Conservation (phyloP, 345 rosid species). For the Citrus maxima region DNA sequence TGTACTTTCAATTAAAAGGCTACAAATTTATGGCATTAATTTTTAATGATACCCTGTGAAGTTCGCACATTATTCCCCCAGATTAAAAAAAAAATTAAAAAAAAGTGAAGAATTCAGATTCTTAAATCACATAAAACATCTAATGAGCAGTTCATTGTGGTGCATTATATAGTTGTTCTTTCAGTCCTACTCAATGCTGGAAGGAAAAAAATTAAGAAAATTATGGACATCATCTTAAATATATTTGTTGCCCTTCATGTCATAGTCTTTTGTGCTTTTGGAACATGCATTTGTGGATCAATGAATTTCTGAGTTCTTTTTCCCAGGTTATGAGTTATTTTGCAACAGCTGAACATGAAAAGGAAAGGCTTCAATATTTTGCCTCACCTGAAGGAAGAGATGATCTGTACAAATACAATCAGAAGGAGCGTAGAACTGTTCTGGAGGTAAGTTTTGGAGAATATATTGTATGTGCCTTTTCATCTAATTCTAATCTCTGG, state of each 20-base stretch:
- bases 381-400: slow-evolving; percentile 91
- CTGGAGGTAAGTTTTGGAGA: slow-evolving; percentile 58
- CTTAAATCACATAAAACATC: neutral
- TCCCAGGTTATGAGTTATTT: slow-evolving; percentile 82
- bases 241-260: neutral
- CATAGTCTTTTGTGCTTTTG: neutral
- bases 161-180: neutral
- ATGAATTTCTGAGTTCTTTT: slow-evolving; percentile 4
- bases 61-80: neutral
- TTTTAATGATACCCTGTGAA: neutral
- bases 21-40: neutral
- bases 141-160: neutral
- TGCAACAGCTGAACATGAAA: slow-evolving; percentile 80
- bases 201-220: neutral
- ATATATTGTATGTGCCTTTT: neutral
- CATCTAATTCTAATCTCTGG: no score
- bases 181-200: neutral
- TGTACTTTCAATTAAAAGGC: neutral
- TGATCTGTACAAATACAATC: slow-evolving; percentile 90
- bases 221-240: neutral
- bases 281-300: neutral
- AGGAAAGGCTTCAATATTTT: slow-evolving; percentile 84
- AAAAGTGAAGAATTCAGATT: neutral
- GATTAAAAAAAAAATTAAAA: neutral
- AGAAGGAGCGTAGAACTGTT: slow-evolving; percentile 85